These are phyloP conservation scores for Auricularia cornea DNA, from an alignment of 768 basidiomycete species.

Conservation along the genomic window DNA sequence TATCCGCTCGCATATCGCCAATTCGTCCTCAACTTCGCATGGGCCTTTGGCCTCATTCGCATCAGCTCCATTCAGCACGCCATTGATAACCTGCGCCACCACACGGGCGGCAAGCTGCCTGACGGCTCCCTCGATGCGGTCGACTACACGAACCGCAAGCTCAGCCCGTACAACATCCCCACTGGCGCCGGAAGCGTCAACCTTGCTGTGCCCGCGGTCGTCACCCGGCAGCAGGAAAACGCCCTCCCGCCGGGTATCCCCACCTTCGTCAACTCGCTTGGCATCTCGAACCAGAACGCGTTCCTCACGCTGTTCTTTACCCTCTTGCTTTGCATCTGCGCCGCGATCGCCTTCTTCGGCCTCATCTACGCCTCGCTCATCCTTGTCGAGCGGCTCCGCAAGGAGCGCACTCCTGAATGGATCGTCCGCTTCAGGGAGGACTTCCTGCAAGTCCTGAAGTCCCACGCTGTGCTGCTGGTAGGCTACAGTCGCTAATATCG, in stretches of 20 bases:
- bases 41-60: constrained; percentile 73
- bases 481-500: neutral
- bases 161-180: constrained; percentile 64
- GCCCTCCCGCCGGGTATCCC: constrained; percentile 74
- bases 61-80: constrained; percentile 54
- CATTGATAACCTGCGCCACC: constrained; percentile 73
- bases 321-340: constrained; percentile 57
- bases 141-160: constrained; percentile 68
- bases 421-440: neutral
- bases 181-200: constrained; percentile 14
- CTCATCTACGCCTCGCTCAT: constrained; percentile 42
- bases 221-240: constrained; percentile 54
- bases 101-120: constrained; percentile 69
- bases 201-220: constrained; percentile 23
- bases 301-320: constrained; percentile 85
- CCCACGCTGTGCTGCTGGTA: neutral
- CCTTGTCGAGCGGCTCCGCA: constrained; percentile 6
- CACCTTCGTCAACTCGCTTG: constrained; percentile 67
- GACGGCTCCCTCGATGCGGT: constrained; percentile 55
- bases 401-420: neutral
- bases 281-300: constrained; percentile 77
- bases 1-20: constrained; percentile 78
- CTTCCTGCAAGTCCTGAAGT: neutral
- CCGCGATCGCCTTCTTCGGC: constrained; percentile 43
- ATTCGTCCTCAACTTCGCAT: constrained; percentile 80